Percentiles rank a stretch among this genome's conserved stretches.
Conservation (phyloP, 1,139 yeast species). For the Hemisphaericaspora subhashii region DNA sequence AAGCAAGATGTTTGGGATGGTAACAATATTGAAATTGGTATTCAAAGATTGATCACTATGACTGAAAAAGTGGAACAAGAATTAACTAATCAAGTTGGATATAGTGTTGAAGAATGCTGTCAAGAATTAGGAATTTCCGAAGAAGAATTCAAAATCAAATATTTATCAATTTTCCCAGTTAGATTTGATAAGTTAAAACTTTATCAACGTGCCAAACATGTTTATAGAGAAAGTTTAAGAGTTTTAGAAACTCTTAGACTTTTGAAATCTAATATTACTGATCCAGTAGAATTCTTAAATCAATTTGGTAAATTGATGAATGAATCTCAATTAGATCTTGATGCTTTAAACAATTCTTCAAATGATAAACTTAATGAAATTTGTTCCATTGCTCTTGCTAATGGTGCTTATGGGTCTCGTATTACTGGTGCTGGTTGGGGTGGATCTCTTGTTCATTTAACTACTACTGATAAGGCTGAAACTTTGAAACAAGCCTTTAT, state of each 20-base stretch:
- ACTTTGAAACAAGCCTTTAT: slow-evolving; percentile 47
- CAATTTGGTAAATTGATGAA: slow-evolving; percentile 58
- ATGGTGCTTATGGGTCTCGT: slow-evolving; percentile 67
- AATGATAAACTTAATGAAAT: slow-evolving; percentile 53
- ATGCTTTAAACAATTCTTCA: slow-evolving; percentile 53
- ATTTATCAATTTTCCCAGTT: slow-evolving; percentile 57
- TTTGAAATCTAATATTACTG: slow-evolving; percentile 22
- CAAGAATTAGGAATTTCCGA: slow-evolving; percentile 39
- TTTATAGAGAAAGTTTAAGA: slow-evolving; percentile 61
- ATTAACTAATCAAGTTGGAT: slow-evolving; percentile 33
- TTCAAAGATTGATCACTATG: slow-evolving; percentile 39
- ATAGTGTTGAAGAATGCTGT: slow-evolving; percentile 52
- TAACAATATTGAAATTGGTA: slow-evolving; percentile 44
- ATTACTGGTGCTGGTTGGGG: slow-evolving; percentile 87
- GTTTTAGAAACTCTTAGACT: slow-evolving; percentile 53
- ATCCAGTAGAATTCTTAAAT: slow-evolving; percentile 28
- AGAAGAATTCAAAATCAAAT: slow-evolving; percentile 45
- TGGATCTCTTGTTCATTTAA: slow-evolving; percentile 68
- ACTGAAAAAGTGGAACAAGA: slow-evolving; percentile 39
- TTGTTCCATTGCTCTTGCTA: slow-evolving; percentile 51
- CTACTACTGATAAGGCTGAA: slow-evolving; percentile 47
- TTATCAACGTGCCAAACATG: slow-evolving; percentile 62
- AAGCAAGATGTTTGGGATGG: slow-evolving; percentile 46
- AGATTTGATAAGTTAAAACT: slow-evolving; percentile 55
- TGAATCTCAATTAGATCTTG: slow-evolving; percentile 57